Evolutionary conservation across 2,329 filamentous ascomycete species (phyloP).

Genomic region (Fusarium sp.): DNA sequence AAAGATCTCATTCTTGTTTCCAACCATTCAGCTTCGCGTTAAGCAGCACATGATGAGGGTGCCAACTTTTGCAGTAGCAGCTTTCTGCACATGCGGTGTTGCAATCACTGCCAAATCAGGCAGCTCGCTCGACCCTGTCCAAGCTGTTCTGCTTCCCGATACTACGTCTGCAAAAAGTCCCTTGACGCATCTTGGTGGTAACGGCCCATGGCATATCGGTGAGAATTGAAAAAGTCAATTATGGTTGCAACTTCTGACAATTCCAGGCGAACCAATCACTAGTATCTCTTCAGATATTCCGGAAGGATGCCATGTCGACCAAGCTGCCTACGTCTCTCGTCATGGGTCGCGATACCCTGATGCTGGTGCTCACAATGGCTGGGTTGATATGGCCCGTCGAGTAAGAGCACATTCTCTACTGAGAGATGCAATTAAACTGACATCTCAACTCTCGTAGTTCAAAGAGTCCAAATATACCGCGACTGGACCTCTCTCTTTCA

Average conservation of each 20-base stretch:
- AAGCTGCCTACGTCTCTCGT: constrained; percentile 70
- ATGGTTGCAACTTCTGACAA: neutral
- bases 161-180: constrained; percentile 55
- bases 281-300: constrained; percentile 67
- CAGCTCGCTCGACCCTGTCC: constrained; percentile 46
- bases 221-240: constrained; percentile 4
- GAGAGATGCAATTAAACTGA: neutral
- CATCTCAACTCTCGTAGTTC: constrained; percentile 56
- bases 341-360: constrained; percentile 76
- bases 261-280: constrained; percentile 66
- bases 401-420: constrained; percentile 44
- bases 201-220: constrained; percentile 67
- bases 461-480: constrained; percentile 66
- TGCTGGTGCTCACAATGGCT: constrained; percentile 68
- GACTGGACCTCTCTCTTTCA: constrained; percentile 66
- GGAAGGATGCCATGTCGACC: constrained; percentile 69
- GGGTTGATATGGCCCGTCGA: constrained; percentile 62
- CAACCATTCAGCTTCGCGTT: neutral
- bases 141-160: constrained; percentile 47
- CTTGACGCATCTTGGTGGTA: constrained; percentile 64
- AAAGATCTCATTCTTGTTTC: neutral
- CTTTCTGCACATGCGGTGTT: constrained; percentile 3
- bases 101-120: constrained; percentile 22
- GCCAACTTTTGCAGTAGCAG: neutral
- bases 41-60: neutral